Evolutionary conservation across 129 eudicot species (phyloP), one percentile per base, ranked within the genome.

Genomic region (sunflower (Helianthus annuus)): DNA sequence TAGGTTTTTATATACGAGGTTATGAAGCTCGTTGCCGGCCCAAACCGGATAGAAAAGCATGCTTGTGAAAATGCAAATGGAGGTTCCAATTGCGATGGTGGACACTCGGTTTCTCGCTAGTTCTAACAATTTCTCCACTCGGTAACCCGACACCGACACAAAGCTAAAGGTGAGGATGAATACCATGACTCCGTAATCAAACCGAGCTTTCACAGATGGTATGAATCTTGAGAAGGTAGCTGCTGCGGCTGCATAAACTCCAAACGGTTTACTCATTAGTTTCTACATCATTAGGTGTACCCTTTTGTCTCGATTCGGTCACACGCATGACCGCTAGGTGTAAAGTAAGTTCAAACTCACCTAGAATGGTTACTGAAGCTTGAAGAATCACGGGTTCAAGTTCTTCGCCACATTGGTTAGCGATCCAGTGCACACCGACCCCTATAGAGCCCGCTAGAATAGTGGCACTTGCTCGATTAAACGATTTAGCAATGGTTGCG

Each of bases 1-100:
- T 62, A 90, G 83, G 86, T 94, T 90, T 46, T 64, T 78, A 44
- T 53, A 71, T 16, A 79, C 74, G 52, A 87, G 92, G 74, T 68
- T 40, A 70, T 94, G 97, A 48, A 94, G 98, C 62, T 94, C 96
- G 12, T 57, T 71, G 69, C 98, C 98, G 44, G 97, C 97, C 98
- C 98, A 94, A 39, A 94, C 95, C 10, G 98, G 98, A 59, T 75
- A 87, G 48, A 90, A 56, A 52, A 90, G 57, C 82, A 87, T 81
- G 88, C 80, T 83, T 49, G 77, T 83, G 12, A 90, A 24, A 51
- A 94, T 77, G 78, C 97, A 88, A 19, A 85, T 81, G 55, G 91
- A 78, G 69, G 87, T 79, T 64, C 97, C 98, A 11, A 94, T 84
- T 15, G 86, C 85, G 53, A 94, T 88, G 40, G 98, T 94, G 11